These are phyloP conservation scores for Bipolaris victoriae DNA, from an alignment of 2,329 filamentous ascomycete genomes.

Conservation along the genomic window DNA sequence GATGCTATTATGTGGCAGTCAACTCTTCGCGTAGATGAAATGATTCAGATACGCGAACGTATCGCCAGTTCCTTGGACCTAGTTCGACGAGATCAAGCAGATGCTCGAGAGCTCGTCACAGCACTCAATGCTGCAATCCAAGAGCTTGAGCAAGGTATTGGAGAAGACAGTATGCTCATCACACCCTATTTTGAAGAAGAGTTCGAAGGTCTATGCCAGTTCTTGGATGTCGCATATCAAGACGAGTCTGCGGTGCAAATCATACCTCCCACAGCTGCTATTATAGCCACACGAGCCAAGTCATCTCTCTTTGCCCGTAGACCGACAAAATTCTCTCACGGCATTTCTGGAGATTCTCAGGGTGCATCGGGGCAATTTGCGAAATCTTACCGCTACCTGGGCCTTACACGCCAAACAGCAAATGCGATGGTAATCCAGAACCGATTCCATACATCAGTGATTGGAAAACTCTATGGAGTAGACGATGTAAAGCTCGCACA, in stretches of 20 bases:
- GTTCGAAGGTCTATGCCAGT: slow-evolving; percentile 49
- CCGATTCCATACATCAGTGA: slow-evolving; percentile 38
- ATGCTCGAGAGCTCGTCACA: slow-evolving; percentile 38
- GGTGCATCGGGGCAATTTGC: slow-evolving; percentile 27
- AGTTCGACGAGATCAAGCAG: slow-evolving; percentile 37
- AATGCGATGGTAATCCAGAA: slow-evolving; percentile 35
- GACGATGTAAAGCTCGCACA: slow-evolving; percentile 49
- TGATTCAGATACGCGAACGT: slow-evolving; percentile 45
- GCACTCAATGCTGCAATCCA: slow-evolving; percentile 36
- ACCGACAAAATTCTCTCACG: slow-evolving; percentile 37
- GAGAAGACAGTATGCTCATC: slow-evolving; percentile 32
- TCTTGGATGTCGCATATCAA: slow-evolving; percentile 37
- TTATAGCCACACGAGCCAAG: slow-evolving; percentile 32
- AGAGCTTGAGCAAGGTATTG: slow-evolving; percentile 39
- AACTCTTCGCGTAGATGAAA: slow-evolving; percentile 39
- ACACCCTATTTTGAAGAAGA: slow-evolving; percentile 47
- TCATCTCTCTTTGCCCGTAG: slow-evolving; percentile 45
- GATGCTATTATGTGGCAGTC: slow-evolving; percentile 51
- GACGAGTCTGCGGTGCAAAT: slow-evolving; percentile 13
- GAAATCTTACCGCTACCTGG: slow-evolving; percentile 33
- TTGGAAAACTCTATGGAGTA: slow-evolving; percentile 36
- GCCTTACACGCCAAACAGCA: slow-evolving; percentile 27
- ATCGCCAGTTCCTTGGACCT: slow-evolving; percentile 43
- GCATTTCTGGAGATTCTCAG: slow-evolving; percentile 15
- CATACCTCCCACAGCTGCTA: slow-evolving; percentile 16